Conservation (phyloP, 2,329 filamentous ascomycete genomes). For the Penicillium crustosum region DNA sequence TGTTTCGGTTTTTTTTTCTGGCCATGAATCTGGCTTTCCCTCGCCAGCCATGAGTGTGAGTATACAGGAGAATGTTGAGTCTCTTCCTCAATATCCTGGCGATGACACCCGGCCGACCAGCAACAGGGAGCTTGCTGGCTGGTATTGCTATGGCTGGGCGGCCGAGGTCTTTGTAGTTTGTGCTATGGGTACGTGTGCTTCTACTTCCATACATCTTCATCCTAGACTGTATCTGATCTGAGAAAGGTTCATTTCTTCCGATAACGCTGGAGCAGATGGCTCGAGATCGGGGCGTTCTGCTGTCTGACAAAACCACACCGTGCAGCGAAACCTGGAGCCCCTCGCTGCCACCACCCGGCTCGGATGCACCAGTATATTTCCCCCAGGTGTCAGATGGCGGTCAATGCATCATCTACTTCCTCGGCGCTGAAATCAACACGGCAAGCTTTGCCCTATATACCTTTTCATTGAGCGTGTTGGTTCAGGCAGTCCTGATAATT, state of each 20-base stretch:
- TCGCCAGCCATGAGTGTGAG: conserved; percentile 2
- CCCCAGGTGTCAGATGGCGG: conserved; percentile 39
- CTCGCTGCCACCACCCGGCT: conserved; percentile 23
- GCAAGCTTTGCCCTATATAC: conserved; percentile 98
- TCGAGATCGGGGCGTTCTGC: conserved; percentile 83
- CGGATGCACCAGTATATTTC: conserved; percentile 18
- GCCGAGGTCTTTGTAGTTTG: conserved; percentile 96
- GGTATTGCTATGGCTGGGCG: conserved; percentile 96
- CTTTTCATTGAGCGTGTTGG: conserved; percentile 85
- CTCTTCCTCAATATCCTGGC: conserved; percentile 64
- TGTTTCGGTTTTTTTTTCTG: background rate
- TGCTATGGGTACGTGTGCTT: conserved; percentile 59
- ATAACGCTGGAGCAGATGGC: conserved; percentile 93
- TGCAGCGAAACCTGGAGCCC: conserved; percentile 67
- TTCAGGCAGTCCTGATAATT: conserved; percentile 88
- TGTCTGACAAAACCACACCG: conserved; percentile 72
- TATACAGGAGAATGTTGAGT: conserved; percentile 24
- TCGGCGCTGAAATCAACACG: conserved; percentile 87
- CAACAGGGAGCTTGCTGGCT: conserved; percentile 81
- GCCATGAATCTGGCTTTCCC: conserved; percentile 3
- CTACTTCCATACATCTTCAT: background rate
- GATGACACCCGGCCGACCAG: conserved; percentile 90
- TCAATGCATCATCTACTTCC: conserved; percentile 79
- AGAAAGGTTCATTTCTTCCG: conserved; percentile 83
- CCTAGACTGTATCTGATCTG: conserved; percentile 17